phyloP scores from a whole-genome alignment of 371 early-diverging fungal species.

The Mucor sp. region DNA sequence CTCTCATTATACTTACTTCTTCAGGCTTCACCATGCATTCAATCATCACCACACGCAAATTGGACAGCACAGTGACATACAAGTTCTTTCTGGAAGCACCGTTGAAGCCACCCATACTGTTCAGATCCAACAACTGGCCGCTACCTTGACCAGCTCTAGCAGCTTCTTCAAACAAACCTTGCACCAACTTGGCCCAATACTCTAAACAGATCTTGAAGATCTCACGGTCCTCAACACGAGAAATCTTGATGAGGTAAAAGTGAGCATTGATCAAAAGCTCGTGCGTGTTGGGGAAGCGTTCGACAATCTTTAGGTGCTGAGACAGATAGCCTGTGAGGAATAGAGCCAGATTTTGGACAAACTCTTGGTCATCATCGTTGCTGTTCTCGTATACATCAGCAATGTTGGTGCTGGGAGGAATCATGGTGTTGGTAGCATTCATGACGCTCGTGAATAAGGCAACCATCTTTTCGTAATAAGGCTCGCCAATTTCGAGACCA shows the following conservation, averaged over 20 bases:
- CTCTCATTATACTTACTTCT: conserved; percentile 74
- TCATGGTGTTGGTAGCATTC: conserved; percentile 64
- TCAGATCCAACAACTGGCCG: conserved; percentile 47
- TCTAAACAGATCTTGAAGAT: conserved; percentile 98
- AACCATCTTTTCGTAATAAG: conserved; percentile 84
- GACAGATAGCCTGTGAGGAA: conserved; percentile 85
- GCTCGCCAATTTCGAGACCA: conserved; percentile 70
- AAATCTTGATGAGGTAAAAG: conserved; percentile 86
- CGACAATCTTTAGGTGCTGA: conserved; percentile 73
- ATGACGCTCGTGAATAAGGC: conserved; percentile 81
- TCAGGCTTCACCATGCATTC: conserved; percentile 97
- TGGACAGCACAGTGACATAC: conserved; percentile 81
- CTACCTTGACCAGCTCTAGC: conserved; percentile 58
- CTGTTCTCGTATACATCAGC: conserved; percentile 82
- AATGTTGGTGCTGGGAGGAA: conserved; percentile 61
- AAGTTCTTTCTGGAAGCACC: conserved; percentile 49
- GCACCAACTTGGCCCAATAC: conserved; percentile 94
- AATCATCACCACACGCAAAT: conserved; percentile 91
- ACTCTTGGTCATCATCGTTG: conserved; percentile 89
- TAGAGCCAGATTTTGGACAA: conserved; percentile 43
- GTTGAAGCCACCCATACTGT: conserved; percentile 30
- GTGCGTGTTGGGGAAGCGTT: conserved; percentile 58
- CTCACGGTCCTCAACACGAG: conserved; percentile 93
- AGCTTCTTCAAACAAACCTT: conserved; percentile 82
- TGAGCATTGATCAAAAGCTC: conserved; percentile 84